phyloP scores from a whole-genome alignment of 2,329 filamentous ascomycete species.

The Colletotrichum karsti region DNA sequence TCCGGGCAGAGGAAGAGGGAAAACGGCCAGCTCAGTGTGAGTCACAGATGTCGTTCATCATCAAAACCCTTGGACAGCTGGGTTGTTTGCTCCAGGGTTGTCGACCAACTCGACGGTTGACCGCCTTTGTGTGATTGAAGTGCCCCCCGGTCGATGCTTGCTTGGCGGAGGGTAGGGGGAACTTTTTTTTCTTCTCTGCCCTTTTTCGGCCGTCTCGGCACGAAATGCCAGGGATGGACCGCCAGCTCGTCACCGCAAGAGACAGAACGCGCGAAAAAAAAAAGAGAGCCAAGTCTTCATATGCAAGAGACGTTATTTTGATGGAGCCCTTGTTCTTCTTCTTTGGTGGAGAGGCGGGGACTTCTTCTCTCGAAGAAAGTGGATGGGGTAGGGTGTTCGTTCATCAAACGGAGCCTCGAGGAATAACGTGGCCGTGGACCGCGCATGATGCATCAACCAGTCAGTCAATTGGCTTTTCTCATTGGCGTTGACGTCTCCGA shows the following conservation, averaged over 20 bases:
- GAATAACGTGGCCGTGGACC: neutral
- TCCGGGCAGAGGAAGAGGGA: neutral
- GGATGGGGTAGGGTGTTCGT: neutral
- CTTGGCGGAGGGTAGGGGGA: neutral
- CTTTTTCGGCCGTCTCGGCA: constrained; percentile 14
- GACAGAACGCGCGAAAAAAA: neutral
- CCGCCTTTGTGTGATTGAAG: constrained; percentile 13
- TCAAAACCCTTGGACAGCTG: neutral
- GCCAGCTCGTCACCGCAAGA: constrained; percentile 4
- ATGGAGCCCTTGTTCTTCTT: neutral
- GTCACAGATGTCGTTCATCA: constrained; percentile 4
- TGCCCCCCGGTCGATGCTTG: neutral
- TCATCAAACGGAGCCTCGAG: neutral
- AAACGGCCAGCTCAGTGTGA: constrained; percentile 22
- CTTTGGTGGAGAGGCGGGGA: neutral
- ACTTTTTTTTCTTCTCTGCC: neutral
- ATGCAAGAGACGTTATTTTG: constrained; percentile 1
- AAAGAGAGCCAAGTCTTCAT: constrained; percentile 2
- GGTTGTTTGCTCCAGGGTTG: neutral
- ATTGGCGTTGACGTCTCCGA: neutral
- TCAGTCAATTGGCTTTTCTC: neutral
- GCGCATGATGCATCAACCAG: neutral
- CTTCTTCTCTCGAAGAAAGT: neutral
- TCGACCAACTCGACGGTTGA: constrained; percentile 13
- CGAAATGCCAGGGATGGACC: neutral